These are phyloP conservation scores for Caloboletus inedulis DNA, from an alignment of 1,284 basidiomycete genomes.

Conservation along the genomic window DNA sequence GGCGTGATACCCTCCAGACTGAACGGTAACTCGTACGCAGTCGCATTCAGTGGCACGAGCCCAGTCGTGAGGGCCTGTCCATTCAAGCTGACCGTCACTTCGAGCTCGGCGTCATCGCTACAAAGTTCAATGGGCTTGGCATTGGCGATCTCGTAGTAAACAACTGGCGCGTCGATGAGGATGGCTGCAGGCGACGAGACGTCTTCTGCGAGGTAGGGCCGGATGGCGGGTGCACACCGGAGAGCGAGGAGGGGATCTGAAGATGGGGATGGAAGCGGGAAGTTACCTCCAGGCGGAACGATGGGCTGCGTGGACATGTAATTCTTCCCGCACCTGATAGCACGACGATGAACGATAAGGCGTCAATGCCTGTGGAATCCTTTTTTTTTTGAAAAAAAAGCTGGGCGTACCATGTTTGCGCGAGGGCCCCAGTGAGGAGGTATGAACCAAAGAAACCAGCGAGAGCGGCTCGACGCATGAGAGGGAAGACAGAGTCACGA, in stretches of 20 bases:
- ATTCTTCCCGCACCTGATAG: slow-evolving; percentile 30
- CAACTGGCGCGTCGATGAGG: slow-evolving; percentile 29
- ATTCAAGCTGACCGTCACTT: slow-evolving; percentile 28
- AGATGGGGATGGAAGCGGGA: slow-evolving; percentile 20
- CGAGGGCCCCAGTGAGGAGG: slow-evolving; percentile 23
- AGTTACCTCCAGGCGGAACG: slow-evolving; percentile 28
- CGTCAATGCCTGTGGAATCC: not conserved
- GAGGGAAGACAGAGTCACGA: not conserved
- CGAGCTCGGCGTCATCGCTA: slow-evolving; percentile 5
- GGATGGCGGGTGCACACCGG: slow-evolving; percentile 31
- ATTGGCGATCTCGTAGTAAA: slow-evolving; percentile 26
- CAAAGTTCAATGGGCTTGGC: slow-evolving; percentile 23
- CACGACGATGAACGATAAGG: not conserved
- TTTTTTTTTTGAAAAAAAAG: too few relatives aligned
- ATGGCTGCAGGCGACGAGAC: slow-evolving; percentile 17
- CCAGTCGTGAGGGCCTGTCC: slow-evolving; percentile 22
- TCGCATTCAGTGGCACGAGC: slow-evolving; percentile 30
- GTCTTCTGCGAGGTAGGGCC: slow-evolving; percentile 34
- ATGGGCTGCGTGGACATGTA: slow-evolving; percentile 23
- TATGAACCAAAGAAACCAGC: slow-evolving; percentile 5
- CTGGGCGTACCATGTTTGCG: slow-evolving; percentile 40
- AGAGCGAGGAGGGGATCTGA: slow-evolving; percentile 28
- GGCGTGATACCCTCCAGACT: slow-evolving; percentile 25
- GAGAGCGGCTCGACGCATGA: slow-evolving; percentile 21
- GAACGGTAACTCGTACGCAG: slow-evolving; percentile 26